Percentiles rank a stretch among this genome's conserved stretches.
phyloP scores from a whole-genome alignment of 106 monocot genomes.

The Ottelia alismoides region DNA sequence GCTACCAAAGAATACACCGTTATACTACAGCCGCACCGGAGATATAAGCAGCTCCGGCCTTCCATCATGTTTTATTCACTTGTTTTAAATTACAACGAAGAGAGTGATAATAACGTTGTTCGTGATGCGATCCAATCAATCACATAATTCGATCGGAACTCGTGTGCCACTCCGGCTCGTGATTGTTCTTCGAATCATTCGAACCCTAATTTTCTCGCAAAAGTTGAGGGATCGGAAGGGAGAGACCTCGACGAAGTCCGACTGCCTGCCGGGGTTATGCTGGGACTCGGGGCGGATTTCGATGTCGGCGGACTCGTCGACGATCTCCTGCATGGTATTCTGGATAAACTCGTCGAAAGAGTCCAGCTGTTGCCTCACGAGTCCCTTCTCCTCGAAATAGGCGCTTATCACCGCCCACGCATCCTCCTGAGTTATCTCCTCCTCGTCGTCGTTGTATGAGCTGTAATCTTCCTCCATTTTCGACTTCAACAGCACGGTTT shows the following conservation, averaged over 20 bases:
- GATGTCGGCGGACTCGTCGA: constrained; percentile 88
- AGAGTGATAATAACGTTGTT: too few relatives aligned
- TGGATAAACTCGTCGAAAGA: constrained; percentile 97
- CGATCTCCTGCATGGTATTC: constrained; percentile 98
- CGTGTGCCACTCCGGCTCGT: too few relatives aligned
- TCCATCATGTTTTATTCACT: too few relatives aligned
- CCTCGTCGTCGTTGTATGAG: constrained; percentile 16
- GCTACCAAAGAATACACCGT: too few relatives aligned
- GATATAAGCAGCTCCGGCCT: too few relatives aligned
- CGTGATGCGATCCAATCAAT: too few relatives aligned
- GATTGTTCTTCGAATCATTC: too few relatives aligned
- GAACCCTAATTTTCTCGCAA: background rate
- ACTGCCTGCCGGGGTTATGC: constrained; percentile 85
- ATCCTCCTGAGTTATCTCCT: constrained; percentile 94
- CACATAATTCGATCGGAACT: too few relatives aligned
- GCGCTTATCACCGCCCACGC: constrained; percentile 98
- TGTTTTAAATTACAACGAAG: too few relatives aligned
- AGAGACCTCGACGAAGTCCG: constrained; percentile 72
- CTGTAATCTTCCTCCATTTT: constrained; percentile 16
- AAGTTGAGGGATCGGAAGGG: background rate
- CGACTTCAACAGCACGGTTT: too few relatives aligned
- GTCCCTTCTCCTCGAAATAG: constrained; percentile 97
- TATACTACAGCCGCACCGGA: too few relatives aligned
- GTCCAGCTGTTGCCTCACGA: constrained; percentile 95
- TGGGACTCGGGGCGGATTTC: constrained; percentile 98